Percentiles rank a stretch among this genome's conserved stretches.
phyloP scores from a whole-genome alignment of 108 stramenopile species.

The Cyclotella kingstonii region DNA sequence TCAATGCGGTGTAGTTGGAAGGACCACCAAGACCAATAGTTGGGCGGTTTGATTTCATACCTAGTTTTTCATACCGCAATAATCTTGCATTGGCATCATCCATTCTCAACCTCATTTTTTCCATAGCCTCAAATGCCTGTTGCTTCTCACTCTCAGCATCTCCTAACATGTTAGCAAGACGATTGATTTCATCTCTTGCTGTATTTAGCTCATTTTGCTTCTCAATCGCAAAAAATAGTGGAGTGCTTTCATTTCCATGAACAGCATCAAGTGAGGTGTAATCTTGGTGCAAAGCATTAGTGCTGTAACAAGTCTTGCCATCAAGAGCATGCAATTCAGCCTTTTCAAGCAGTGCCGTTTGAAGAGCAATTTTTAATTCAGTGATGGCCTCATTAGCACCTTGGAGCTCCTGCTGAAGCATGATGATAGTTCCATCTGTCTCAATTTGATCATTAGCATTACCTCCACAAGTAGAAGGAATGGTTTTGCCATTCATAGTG shows the following conservation, averaged over 20 bases:
- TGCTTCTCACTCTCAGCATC: conserved; percentile 73
- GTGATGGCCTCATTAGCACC: conserved; percentile 76
- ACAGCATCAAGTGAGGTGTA: neutral
- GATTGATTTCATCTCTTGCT: conserved; percentile 80
- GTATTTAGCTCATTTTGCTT: conserved; percentile 87
- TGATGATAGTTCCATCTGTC: conserved; percentile 73
- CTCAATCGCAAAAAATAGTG: conserved; percentile 86
- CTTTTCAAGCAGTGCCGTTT: conserved; percentile 50
- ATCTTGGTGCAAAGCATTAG: neutral
- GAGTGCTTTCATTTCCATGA: conserved; percentile 48
- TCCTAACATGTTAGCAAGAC: conserved; percentile 72
- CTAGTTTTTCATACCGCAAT: conserved; percentile 62
- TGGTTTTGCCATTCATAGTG: neutral
- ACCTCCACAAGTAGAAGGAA: conserved; percentile 2
- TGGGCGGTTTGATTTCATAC: conserved; percentile 30
- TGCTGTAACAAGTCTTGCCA: neutral
- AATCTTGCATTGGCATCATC: conserved; percentile 68
- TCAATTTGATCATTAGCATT: conserved; percentile 21
- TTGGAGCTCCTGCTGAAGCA: conserved; percentile 75
- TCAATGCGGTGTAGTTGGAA: conserved; percentile 24
- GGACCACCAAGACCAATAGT: neutral
- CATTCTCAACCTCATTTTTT: conserved; percentile 64
- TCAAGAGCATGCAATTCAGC: conserved; percentile 1
- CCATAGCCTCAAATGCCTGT: conserved; percentile 73
- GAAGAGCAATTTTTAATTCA: conserved; percentile 79